Base-by-base conservation (phyloP, 1,284 basidiomycete species). In the Cryptococcus wingfieldii region DNA sequence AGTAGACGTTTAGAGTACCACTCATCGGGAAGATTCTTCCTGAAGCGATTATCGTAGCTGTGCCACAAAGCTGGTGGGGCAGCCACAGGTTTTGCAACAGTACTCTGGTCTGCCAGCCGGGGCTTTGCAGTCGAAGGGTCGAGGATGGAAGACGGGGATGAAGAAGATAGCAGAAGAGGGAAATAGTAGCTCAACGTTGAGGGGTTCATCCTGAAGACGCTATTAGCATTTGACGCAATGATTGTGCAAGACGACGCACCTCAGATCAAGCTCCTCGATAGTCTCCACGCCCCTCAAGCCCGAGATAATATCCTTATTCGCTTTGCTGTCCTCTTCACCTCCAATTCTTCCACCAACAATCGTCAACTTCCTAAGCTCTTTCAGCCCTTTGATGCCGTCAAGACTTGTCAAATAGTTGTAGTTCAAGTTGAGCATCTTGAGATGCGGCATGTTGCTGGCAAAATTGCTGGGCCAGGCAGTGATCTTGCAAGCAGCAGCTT, bases 141-240 rank as follows among this genome's bases (percentile, higher is more conserved):
- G 14, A 56, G 50, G 3, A 43, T 46, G n/a, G 53, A 48, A 16
- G 50, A 43, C 19, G 47, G 45, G 42, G 50, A 46, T 14, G 49
- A 41, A 9, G 55, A 61, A 16, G 67, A 61, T 52, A 89, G 83
- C 51, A 93, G 80, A 62, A 95, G 79, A 19, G 93, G 91, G 25
- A 95, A 81, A 76, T 96, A 96, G 86, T 90, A 94, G 6, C 88
- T 88, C n/a, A 94, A 83, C 27, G 91, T 95, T 61, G 88, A 89
- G 50, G 93, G 92, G 72, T 97, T 96, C 90, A 94, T 94, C 79
- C 87, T 88, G 72, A 51, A 23, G 23, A 9, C 8, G 18, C 14
- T 23, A 47, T 47, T n/a, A 47, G 19, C 23, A n/a, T 28, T 10
- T 31, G 45, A 19, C 6, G 14, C 12, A 47, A 6, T 7, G 28